Base-by-base conservation (phyloP, 2,329 filamentous ascomycete genomes). In the Aspergillus ochraceoroseus region DNA sequence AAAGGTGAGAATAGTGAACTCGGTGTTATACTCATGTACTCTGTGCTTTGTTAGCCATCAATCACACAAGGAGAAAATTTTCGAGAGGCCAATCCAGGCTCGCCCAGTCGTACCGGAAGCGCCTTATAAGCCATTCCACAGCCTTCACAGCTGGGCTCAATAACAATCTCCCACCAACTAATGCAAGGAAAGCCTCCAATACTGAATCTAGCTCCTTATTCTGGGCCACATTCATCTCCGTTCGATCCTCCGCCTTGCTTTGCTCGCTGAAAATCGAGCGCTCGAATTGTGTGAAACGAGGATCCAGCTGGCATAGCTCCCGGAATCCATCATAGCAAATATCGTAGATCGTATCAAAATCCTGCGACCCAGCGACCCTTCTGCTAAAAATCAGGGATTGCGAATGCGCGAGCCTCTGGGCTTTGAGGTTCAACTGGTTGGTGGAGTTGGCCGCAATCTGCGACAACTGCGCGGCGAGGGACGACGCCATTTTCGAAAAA, bases 311-410 rank as follows among this genome's bases (percentile, higher is more conserved):
- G 65, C 92, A 96, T 43, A 98, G 73, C 58, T 98, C 92, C 49
- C 88, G 80, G 58, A 90, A 98, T 2, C 89, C 92, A 57, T 94
- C 86, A 52, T 81, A 74, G 61, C 90, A 96, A 62, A 94, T 79
- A 41, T 84, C 79, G 63, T 85, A 96, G 43, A 98, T 76, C 3
- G 83, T 85, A 59, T 95, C 86, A 64, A 90, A 95, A 57, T 83
- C 92, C 70, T 99, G 92, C 11, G 81, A 82, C 4, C 85, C 83
- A 35, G 92, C 92, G 54, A 90, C 75, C 59, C 82, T 80, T 45
- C 85, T 77, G 55, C 95, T 89, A 71, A 94, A 98, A 44, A 99
- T 86, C 47, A 99, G 72, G 38, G 92, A 98, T 66, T 95, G 90
- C 51, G 87, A 87, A 69, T 98, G 92, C 48, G 87, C 81, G 46